phyloP scores from a whole-genome alignment of 768 basidiomycete genomes.

The Wakefieldia striispora region DNA sequence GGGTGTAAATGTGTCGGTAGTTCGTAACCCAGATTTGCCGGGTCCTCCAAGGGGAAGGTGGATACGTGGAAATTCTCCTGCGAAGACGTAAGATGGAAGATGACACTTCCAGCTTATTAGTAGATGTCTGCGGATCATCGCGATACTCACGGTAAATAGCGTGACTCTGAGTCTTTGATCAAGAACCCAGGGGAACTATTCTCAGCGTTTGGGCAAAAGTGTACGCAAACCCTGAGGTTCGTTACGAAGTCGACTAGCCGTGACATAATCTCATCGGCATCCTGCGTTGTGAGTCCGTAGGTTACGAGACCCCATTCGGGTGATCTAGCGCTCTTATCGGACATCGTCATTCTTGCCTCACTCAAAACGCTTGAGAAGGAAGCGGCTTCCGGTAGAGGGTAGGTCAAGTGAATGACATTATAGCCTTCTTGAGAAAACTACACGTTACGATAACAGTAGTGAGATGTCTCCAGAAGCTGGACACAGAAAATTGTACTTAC shows the following conservation, averaged over 20 bases:
- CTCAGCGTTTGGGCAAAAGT: conserved; percentile 34
- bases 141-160: conserved; percentile 28
- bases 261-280: conserved; percentile 17
- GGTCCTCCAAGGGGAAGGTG: conserved; percentile 24
- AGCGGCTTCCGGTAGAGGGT: conserved; percentile 15
- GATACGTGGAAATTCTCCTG: conserved; percentile 35
- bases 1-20: conserved; percentile 25
- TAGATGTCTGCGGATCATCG: neutral
- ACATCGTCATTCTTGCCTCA: conserved; percentile 14
- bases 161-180: conserved; percentile 20
- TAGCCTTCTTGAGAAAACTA: conserved; percentile 42
- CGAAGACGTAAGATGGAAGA: conserved; percentile 36
- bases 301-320: conserved; percentile 30
- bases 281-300: conserved; percentile 29
- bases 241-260: conserved; percentile 5
- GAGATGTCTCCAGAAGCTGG: neutral
- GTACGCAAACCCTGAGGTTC: conserved; percentile 32
- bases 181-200: conserved; percentile 27
- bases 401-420: conserved; percentile 31
- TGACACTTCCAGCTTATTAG: conserved; percentile 25
- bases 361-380: conserved; percentile 19
- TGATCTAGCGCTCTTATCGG: conserved; percentile 1
- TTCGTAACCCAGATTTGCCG: conserved; percentile 17
- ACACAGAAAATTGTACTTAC: conserved; percentile 27
- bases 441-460: neutral